Evolutionary conservation across 1,284 basidiomycete genomes (phyloP).

Genomic region (Cryptococcus sp.): DNA sequence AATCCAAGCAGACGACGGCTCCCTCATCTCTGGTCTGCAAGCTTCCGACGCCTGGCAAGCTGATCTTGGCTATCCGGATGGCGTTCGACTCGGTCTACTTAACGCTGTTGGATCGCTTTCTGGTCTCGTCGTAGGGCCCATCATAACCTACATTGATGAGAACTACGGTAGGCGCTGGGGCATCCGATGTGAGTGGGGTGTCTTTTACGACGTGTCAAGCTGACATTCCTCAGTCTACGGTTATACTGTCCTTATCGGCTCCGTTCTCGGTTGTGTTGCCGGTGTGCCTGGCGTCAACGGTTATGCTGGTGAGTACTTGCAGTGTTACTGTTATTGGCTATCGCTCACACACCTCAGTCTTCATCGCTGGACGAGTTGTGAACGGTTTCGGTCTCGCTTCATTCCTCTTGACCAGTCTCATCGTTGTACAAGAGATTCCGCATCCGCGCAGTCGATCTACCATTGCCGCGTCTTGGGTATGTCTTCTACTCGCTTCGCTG

Average conservation of each 20-base stretch:
- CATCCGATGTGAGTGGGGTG: constrained; percentile 45
- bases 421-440: constrained; percentile 53
- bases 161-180: constrained; percentile 51
- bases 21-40: constrained; percentile 51
- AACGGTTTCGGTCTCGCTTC: constrained; percentile 54
- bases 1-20: constrained; percentile 47
- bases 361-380: constrained; percentile 47
- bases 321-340: background rate
- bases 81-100: constrained; percentile 46
- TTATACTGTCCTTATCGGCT: constrained; percentile 47
- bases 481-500: background rate
- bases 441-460: constrained; percentile 47
- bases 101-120: constrained; percentile 49
- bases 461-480: constrained; percentile 48
- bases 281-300: constrained; percentile 45
- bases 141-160: constrained; percentile 52
- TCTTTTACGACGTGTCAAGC: background rate
- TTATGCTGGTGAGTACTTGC: constrained; percentile 39
- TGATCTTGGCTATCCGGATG: constrained; percentile 43
- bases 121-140: constrained; percentile 50
- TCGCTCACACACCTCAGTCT: constrained; percentile 27
- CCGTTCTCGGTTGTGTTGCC: constrained; percentile 49
- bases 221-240: constrained; percentile 48
- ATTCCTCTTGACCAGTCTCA: constrained; percentile 54
- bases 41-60: constrained; percentile 51